Percentiles rank a stretch among this genome's conserved stretches.
Evolutionary conservation across 768 basidiomycete species (phyloP).

Genomic region (Lentinula guzmanii): DNA sequence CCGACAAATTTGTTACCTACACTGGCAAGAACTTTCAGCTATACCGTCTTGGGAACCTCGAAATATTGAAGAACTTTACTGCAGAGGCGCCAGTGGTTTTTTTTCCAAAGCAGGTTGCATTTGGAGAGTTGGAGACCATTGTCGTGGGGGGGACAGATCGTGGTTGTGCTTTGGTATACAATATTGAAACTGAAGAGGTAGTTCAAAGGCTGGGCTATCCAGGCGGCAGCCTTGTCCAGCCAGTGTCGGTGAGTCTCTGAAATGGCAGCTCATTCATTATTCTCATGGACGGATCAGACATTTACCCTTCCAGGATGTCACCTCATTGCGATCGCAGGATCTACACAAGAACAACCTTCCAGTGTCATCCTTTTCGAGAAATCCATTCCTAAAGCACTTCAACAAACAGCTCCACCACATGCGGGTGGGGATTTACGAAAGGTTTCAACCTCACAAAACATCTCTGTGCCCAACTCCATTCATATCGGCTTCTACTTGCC

Average conservation of each 20-base stretch:
- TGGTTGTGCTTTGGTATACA: conserved; percentile 1
- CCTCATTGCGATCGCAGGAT: background rate
- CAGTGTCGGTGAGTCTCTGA: background rate
- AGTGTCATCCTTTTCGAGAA: background rate
- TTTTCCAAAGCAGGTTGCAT: background rate
- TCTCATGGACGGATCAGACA: background rate
- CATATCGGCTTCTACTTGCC: background rate
- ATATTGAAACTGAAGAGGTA: background rate
- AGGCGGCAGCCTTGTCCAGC: background rate
- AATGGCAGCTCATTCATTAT: background rate
- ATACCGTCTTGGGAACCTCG: background rate
- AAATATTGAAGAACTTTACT: background rate
- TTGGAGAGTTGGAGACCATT: background rate
- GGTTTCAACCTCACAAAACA: background rate
- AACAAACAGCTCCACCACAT: background rate
- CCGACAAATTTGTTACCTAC: background rate
- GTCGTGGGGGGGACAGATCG: conserved; percentile 1
- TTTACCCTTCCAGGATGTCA: background rate
- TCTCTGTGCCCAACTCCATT: background rate
- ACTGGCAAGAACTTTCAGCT: conserved; percentile 2
- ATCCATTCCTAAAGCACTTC: background rate
- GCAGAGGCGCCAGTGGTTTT: background rate
- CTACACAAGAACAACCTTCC: background rate
- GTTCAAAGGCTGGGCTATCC: conserved; percentile 1
- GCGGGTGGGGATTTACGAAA: background rate